Evolutionary conservation across 2,329 filamentous ascomycete species (phyloP).

Genomic region (Colletotrichum lindemuthianum): DNA sequence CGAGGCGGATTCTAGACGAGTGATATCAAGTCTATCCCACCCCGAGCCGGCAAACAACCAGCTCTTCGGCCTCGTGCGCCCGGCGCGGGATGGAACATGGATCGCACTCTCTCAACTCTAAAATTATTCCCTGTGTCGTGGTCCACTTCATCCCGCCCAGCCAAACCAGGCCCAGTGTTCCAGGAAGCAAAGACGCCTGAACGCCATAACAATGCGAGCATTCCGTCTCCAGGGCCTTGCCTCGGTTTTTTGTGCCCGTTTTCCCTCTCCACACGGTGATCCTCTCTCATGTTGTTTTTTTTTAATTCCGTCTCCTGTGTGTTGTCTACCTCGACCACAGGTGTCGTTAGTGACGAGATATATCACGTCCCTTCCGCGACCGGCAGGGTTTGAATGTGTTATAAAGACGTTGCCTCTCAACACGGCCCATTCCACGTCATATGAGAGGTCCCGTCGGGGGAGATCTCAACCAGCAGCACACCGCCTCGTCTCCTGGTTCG

Average conservation of each 20-base stretch:
- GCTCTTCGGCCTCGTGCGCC: not conserved
- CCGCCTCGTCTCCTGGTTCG: slow-evolving; percentile 24
- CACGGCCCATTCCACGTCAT: slow-evolving; percentile 18
- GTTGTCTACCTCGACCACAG: slow-evolving; percentile 29
- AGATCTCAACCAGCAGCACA: slow-evolving; percentile 31
- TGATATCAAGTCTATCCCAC: too few relatives aligned
- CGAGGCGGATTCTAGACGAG: too few relatives aligned
- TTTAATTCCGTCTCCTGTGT: not conserved
- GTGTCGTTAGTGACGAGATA: slow-evolving; percentile 25
- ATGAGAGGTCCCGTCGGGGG: not conserved
- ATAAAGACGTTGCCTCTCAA: slow-evolving; percentile 1
- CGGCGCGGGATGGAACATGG: slow-evolving; percentile 19
- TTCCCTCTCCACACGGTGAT: not conserved
- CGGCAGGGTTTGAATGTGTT: slow-evolving; percentile 14
- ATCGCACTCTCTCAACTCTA: slow-evolving; percentile 34
- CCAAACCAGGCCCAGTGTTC: slow-evolving; percentile 36
- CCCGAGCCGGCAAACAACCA: too few relatives aligned
- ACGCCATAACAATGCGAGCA: slow-evolving; percentile 36
- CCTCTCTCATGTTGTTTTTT: not conserved
- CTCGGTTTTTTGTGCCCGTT: slow-evolving; percentile 1
- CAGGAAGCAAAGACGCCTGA: slow-evolving; percentile 37
- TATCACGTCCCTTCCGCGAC: not conserved
- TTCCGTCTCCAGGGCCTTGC: slow-evolving; percentile 21
- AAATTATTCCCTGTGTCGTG: slow-evolving; percentile 27
- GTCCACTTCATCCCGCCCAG: slow-evolving; percentile 34